Evolutionary conservation across 2,329 filamentous ascomycete species (phyloP), one percentile per base, ranked within the genome.

Genomic region (Neofusicoccum umdonicola): DNA sequence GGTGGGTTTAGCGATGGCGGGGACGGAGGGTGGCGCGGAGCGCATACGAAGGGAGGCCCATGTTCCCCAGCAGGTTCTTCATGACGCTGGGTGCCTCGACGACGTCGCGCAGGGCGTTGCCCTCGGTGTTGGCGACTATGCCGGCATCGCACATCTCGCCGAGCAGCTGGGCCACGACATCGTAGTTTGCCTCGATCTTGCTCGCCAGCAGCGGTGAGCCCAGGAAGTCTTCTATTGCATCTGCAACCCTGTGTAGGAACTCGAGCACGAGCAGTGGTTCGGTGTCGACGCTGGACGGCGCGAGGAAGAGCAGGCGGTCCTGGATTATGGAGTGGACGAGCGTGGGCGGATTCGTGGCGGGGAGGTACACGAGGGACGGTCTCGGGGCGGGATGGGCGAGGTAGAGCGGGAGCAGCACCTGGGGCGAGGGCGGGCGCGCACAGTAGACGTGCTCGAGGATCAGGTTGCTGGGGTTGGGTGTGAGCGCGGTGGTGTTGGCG

Each of bases 121-220:
- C 90, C 77, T 99, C 95, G 1, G 94, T 97, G 64, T 92, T 96
- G 72, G 86, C 90, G 41, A 97, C 85, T n/a, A 88, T 85, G 15
- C 95, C 95, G 45, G 89, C 92, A 82, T 99, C 95, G 76, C 95
- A 97, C 90, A 99, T 96, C 79, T 99, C 95, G 67, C 89, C 92
- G 66, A 98, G 83, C 31, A 99, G 81, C 79, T 99, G 95, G 17
- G 93, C 93, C 39, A 96, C 90, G 34, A 98, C 89, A 86, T 98
- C 92, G 79, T 98, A 98, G 77, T 88, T 93, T 69, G 83, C 85
- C 78, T 97, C 93, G 68, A 99, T 90, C 81, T 95, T 97, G 74
- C 85, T 86, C 19, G 93, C 89, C 65, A 97, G 82, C 56, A 99
- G 80, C 13, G 95, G 95, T 51, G 92, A 88, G 65, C 94, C 93